Conservation (phyloP, 768 basidiomycete genomes). For the Leucosporidium scottii region DNA sequence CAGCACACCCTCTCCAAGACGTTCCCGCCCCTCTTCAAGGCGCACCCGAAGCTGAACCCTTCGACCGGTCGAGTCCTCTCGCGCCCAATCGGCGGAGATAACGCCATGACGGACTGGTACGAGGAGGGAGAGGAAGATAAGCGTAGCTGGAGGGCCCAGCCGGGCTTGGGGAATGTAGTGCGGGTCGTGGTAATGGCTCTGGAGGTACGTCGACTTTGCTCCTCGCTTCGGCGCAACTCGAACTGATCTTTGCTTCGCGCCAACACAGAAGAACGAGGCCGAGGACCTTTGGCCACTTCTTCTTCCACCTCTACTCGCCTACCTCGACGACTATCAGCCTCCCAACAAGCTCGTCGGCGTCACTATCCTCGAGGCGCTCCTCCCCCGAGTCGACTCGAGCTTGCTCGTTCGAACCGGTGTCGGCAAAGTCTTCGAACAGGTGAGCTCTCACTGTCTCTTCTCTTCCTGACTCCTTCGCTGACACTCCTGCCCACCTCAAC, state of each 20-base stretch:
- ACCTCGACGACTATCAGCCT: slow-evolving; percentile 19
- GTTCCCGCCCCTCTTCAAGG: slow-evolving; percentile 19
- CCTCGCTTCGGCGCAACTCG: neutral
- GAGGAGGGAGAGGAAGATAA: slow-evolving; percentile 4
- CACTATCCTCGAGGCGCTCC: slow-evolving; percentile 1
- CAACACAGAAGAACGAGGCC: slow-evolving; percentile 5
- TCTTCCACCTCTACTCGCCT: slow-evolving; percentile 19
- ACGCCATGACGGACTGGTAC: slow-evolving; percentile 7
- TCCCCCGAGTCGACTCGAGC: slow-evolving; percentile 4
- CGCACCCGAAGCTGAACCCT: slow-evolving; percentile 26
- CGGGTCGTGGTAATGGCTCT: neutral
- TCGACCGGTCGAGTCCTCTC: slow-evolving; percentile 16
- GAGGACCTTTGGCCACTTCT: slow-evolving; percentile 25
- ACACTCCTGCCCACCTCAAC: neutral
- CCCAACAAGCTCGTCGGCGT: slow-evolving; percentile 13
- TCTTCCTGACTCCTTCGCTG: no score
- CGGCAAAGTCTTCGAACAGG: slow-evolving; percentile 19
- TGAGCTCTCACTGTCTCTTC: neutral
- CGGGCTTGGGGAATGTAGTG: slow-evolving; percentile 5
- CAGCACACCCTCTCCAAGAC: slow-evolving; percentile 9
- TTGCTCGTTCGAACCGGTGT: slow-evolving; percentile 23
- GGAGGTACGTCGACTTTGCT: slow-evolving; percentile 1
- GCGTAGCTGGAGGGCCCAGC: slow-evolving; percentile 10
- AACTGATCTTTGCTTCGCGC: no score
- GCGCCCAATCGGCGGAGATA: slow-evolving; percentile 15